Conservation (phyloP, 176 grass and related monocot species). For the Rhynchospora pubera region DNA sequence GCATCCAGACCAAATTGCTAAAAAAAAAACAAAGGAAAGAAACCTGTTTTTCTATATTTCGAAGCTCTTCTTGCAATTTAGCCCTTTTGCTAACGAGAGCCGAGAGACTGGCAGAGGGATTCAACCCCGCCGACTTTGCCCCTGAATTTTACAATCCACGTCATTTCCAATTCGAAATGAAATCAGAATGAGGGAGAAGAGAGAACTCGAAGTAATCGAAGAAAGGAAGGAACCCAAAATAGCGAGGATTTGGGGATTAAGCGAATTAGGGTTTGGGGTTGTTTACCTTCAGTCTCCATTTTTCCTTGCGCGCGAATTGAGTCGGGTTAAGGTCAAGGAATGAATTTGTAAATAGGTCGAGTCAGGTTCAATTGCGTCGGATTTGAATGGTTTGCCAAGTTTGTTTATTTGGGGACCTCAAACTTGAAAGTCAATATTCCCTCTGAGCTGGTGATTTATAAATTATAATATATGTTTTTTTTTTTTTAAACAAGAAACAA, state of each 20-base stretch:
- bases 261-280: slow-evolving; percentile 21
- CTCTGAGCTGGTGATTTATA: no score
- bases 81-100: slow-evolving; percentile 18
- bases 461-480: no score
- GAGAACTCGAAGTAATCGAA: neutral
- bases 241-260: neutral
- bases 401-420: neutral
- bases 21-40: neutral
- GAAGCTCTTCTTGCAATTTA: slow-evolving; percentile 23
- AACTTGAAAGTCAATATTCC: no score
- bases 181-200: neutral
- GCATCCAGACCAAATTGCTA: no score
- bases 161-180: neutral
- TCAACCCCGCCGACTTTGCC: neutral
- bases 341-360: neutral
- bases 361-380: neutral
- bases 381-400: neutral
- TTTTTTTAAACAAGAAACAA: no score
- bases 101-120: slow-evolving; percentile 15
- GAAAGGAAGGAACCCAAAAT: neutral
- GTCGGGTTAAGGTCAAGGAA: neutral
- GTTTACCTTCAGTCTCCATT: slow-evolving; percentile 14
- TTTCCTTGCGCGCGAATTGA: slow-evolving; percentile 7
- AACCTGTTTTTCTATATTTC: slow-evolving; percentile 23
- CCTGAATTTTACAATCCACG: neutral